Base-by-base conservation (phyloP, 306 rosid genomes). In the Morella rubra region DNA sequence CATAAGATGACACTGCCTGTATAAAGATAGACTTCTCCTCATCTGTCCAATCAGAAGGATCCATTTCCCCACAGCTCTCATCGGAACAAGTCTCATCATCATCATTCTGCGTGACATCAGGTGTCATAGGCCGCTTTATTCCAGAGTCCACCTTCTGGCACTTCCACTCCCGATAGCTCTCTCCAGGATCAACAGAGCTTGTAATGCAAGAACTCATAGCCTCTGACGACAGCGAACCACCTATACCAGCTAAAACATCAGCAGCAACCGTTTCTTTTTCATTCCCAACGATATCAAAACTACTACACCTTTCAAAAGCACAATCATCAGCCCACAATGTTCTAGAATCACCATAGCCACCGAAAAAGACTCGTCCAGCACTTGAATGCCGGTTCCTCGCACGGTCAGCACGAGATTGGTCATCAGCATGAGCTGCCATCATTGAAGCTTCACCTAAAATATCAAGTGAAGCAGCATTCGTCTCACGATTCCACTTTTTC, bases 41-140 rank as follows among this genome's bases (percentile, higher is more conserved):
- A 67, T 96, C 99, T 37, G 97, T 89, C 99, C 99, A 96, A 40
- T 87, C 90, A 56, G 84, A 42, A 58, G 91, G 87, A 81, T 91
- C 97, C 89, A 89, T 89, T 80, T 96, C 97, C 40, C 85, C 99
- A 72, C 94, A 89, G 84, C 98, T 96, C 70, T 91, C 97, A 84
- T 96, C 98, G 10, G 99, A 96, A 81, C 96, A 93, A 76, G 94
- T 86, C 45, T 85, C 99, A 37, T 88, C 93, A 73, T 91, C 96
- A 65, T 77, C 85, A 80, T 67, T 74, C 62, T 83, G 88, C 20
- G 86, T 59, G 64, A 76, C 82, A 76, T 86, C 98, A 42, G 83
- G 82, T 0, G 40, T 68, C 71, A 79, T 73, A 49, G 87, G 81
- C 53, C 77, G 81, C 79, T 87, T 81, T 65, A 42, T 60, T 42